Evolutionary conservation across 2,329 filamentous ascomycete genomes (phyloP), one percentile per base, ranked within the genome.

Genomic region (Alternaria incomplexa): DNA sequence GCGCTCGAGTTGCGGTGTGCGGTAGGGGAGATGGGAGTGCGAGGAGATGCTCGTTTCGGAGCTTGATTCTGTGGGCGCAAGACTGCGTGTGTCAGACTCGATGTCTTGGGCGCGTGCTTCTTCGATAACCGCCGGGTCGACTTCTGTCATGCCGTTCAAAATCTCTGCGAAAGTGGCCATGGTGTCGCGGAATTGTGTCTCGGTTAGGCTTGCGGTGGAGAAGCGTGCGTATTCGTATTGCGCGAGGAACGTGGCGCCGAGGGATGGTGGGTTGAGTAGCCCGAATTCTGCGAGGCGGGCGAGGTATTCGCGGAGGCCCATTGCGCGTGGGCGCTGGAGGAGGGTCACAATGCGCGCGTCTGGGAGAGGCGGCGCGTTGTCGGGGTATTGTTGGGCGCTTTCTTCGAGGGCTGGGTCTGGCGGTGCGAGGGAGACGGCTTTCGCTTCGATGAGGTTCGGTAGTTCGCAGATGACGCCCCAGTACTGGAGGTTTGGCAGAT

Each of bases 391-490:
- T 8, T 67, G 59, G 4, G 61, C 61, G 15, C 53, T 63, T 8
- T 66, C 65, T 50, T 77, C 76, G 23, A 81, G 72, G 4, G 81
- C 78, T 5, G 85, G 83, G 67, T 86, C 84, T 1, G 84, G 83
- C 28, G 90, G 93, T 0, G 91, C 93, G 40, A 97, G 86, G 0
- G 92, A 93, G n/a, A 97, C 88, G 1, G 93, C 95, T 78, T 95
- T 95, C 10, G 93, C 95, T 82, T 98, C 95, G 66, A 98, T 92
- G 26, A 98, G 85, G 75, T 96, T 91, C 1, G 94, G 93, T 23
- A 99, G 85, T 79, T 98, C 95, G 40, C 87, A 85, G 17, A 97
- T 85, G 23, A 99, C 93, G 2, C 89, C 89, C 70, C 85, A 86
- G 79, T 97, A 98, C 67, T 96, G 89, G n/a, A 98, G 81, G 73